Base-by-base conservation (phyloP, 2,329 filamentous ascomycete species). In the Exophiala calicioides region DNA sequence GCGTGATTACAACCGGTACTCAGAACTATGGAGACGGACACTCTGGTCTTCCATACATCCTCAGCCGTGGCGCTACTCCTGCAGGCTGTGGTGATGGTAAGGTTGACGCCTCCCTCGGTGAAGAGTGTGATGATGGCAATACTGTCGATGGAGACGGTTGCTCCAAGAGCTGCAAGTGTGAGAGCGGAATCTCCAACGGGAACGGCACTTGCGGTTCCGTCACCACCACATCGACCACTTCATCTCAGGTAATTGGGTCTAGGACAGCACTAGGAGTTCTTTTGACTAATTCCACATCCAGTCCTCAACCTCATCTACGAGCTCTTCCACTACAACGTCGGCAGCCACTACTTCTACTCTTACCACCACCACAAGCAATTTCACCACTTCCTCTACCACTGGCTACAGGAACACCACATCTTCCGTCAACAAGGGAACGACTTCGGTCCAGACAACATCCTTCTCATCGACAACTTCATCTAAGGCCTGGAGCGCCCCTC, bases 61-160 rank as follows among this genome's bases (percentile, higher is more conserved):
- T 35, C 10, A 35, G 33, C 9, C 33, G 33, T n/a, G 33, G 33
- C 16, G 33, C 33, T 21, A 35, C 33, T 3, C 33, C 33, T 3
- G 33, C 33, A 12, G 36, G 36, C 26, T 39, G 36, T 15, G 36
- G 36, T 9, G 23, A 39, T 4, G 36, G 36, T 3, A 13, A 27
- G 13, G 24, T 26, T 10, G 36, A 39, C 9, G 19, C 21, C n/a
- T 39, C 36, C n/a, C 36, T 39, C 10, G 36, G 36, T 9, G 36
- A 39, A 39, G 36, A 39, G 36, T 39, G 36, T 24, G 36, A 39
- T 10, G 36, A 39, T 24, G 36, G 36, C 36, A 39, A 39, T 9
- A 29, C 36, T 6, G 26, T 16, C n/a, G 26, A 39, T n/a, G 36
- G 36, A n/a, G 36, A 39, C 16, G 36, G 26, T 5, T 39, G 36